Evolutionary conservation across 345 rosid genomes (phyloP).

Genomic region (Adansonia digitata): DNA sequence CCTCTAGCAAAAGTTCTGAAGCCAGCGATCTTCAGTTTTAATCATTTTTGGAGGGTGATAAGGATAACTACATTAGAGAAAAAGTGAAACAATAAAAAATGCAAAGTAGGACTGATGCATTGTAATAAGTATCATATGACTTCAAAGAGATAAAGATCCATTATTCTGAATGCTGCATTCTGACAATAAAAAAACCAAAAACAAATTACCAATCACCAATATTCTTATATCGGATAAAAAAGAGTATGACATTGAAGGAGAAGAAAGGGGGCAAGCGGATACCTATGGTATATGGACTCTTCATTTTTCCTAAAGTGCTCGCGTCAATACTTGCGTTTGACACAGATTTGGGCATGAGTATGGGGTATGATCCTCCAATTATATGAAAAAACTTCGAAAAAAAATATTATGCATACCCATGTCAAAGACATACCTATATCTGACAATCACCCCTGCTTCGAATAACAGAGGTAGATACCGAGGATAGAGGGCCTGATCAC

Average conservation of each 20-base stretch:
- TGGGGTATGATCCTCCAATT: too few relatives aligned
- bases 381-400: too few relatives aligned
- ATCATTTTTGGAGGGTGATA: not conserved
- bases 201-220: not conserved
- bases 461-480: not conserved
- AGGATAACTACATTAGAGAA: not conserved
- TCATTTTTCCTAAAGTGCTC: too few relatives aligned
- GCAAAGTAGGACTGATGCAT: not conserved
- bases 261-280: not conserved
- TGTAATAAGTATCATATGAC: not conserved
- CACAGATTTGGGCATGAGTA: too few relatives aligned
- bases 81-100: not conserved
- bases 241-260: not conserved
- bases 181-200: not conserved
- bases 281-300: too few relatives aligned
- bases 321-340: too few relatives aligned
- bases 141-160: not conserved
- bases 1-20: not conserved
- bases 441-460: too few relatives aligned
- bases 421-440: too few relatives aligned
- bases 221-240: not conserved
- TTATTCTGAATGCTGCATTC: not conserved
- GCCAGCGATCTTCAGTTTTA: constrained; percentile 8
- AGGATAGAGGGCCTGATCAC: not conserved
- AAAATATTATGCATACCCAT: too few relatives aligned